A percentile compares a stretch with the other conserved stretches of the same genome.
These are phyloP conservation scores for Trypanosoma cruzi DNA, from an alignment of 208 protist species.

Conservation along the genomic window DNA sequence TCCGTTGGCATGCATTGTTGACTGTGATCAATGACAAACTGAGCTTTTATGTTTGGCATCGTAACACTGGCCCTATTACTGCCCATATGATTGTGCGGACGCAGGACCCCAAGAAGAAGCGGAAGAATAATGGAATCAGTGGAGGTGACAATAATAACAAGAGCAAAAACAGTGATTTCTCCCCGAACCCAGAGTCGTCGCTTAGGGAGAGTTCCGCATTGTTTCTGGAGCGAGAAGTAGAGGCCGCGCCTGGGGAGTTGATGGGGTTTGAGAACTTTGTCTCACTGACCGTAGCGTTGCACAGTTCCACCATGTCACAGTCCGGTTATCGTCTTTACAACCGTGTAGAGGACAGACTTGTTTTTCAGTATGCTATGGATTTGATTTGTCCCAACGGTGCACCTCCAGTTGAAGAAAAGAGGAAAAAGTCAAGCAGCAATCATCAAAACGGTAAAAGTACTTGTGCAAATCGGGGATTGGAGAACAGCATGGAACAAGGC, in stretches of 20 bases:
- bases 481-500: constrained; percentile 7
- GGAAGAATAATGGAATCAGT: constrained; percentile 30
- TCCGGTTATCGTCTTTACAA: constrained; percentile 79
- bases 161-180: constrained; percentile 1
- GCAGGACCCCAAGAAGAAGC: constrained; percentile 78
- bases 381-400: constrained; percentile 38
- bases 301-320: constrained; percentile 44
- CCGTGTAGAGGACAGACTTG: constrained; percentile 56
- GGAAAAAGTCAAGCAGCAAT: constrained; percentile 21
- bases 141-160: constrained; percentile 9
- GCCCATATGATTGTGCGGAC: constrained; percentile 58
- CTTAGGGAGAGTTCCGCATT: constrained; percentile 43
- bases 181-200: constrained; percentile 8
- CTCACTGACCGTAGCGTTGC: constrained; percentile 40
- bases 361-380: constrained; percentile 75
- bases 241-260: constrained; percentile 58
- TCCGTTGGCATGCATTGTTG: constrained; percentile 68
- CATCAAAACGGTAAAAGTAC: constrained; percentile 24
- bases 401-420: constrained; percentile 27
- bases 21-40: constrained; percentile 39
- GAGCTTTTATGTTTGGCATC: constrained; percentile 73
- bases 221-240: constrained; percentile 55
- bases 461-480: neutral
- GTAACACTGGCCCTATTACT: constrained; percentile 40
- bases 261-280: constrained; percentile 70